Evolutionary conservation across 176 grass and related monocot genomes (phyloP), one percentile per base, ranked within the genome.

Genomic region (Canna indica): DNA sequence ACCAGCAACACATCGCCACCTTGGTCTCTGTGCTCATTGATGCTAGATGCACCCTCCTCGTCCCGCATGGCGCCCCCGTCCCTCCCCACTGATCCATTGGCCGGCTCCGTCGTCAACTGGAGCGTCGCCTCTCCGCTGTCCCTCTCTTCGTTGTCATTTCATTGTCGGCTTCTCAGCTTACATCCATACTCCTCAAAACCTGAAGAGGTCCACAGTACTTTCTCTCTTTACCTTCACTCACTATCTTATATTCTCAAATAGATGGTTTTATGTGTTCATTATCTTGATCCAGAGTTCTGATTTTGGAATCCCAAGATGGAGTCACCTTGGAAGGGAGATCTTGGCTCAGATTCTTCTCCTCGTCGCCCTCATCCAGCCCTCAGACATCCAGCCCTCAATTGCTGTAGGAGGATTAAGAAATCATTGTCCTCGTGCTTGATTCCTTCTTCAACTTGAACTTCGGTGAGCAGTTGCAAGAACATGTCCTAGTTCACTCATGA

Each of bases 361-460:
- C 48, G 81, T 95, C 13, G 85, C 90, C 15, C 67, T 81, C 28
- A 75, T 95, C 73, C 90, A 95, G 83, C 81, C 79, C 22, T 75
- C 90, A 0, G 83, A 95, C 81, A n/a, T n/a, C n/a, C n/a, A n/a
- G n/a, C n/a, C n/a, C n/a, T n/a, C 68, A 56, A 42, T 46, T 95
- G 36, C 65, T 95, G 56, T 78, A 82, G 76, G 90, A 95, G 71
- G 90, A 95, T 63, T 95, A 78, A 1, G 86, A 95, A 47, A 63
- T 90, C 31, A 71, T 95, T 34, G 76, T 87, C 50, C 78, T 86
- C 1, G 90, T 86, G 63, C 83, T 95, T 12, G 90, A 95, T 30
- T 77, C 82, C 15, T 70, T 95, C 41, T 95, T 86, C 17, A 80
- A 85, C 64, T 78, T 95, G 41, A 95, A 95, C 69, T 81, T 95